Percentiles rank a stretch among this genome's conserved stretches.
These are phyloP conservation scores for apple (Malus domestica) DNA, from an alignment of 306 rosid genomes.

Conservation along the genomic window ASM211411v1 NC_041794.1:32547501-32548000, in stretches of 20 bases:
- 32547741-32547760: conserved; percentile 29
- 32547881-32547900: too few relatives aligned
- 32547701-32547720: background rate
- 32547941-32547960: too few relatives aligned
- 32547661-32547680: too few relatives aligned
- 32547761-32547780: conserved; percentile 10
- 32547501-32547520: conserved; percentile 32
- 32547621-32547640: too few relatives aligned
- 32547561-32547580: conserved; percentile 8
- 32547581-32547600: too few relatives aligned
- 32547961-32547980: too few relatives aligned
- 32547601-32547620: too few relatives aligned
- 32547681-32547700: too few relatives aligned
- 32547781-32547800: conserved; percentile 12
- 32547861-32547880: background rate
- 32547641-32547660: too few relatives aligned
- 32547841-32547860: conserved; percentile 15
- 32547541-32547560: conserved; percentile 18
- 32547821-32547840: conserved; percentile 20
- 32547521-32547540: conserved; percentile 6
- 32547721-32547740: background rate
- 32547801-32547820: conserved; percentile 19
- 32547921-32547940: too few relatives aligned
- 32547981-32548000: too few relatives aligned
- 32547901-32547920: too few relatives aligned